Conservation (phyloP, 768 basidiomycete species). For the Podaxis sp. region DNA sequence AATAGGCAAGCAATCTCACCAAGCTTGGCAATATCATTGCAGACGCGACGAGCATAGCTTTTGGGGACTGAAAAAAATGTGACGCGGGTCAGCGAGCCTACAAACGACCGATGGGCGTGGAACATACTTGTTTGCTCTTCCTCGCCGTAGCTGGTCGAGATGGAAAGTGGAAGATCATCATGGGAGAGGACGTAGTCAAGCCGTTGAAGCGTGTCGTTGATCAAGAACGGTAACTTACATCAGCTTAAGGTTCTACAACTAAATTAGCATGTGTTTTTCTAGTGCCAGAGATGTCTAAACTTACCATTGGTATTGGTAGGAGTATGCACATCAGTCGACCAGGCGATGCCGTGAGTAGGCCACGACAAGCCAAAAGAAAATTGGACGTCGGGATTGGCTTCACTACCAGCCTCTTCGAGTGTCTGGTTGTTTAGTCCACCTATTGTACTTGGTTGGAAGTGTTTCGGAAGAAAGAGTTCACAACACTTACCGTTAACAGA, state of each 20-base stretch:
- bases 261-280: neutral
- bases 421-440: conserved; percentile 62
- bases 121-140: conserved; percentile 61
- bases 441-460: conserved; percentile 16
- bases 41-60: conserved; percentile 53
- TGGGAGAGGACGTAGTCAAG: conserved; percentile 51
- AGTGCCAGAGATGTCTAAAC: neutral
- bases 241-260: conserved; percentile 16
- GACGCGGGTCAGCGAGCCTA: neutral
- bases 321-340: conserved; percentile 46
- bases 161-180: conserved; percentile 47
- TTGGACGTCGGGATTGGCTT: conserved; percentile 67
- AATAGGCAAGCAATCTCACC: conserved; percentile 28
- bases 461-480: neutral
- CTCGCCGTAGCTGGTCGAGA: conserved; percentile 73
- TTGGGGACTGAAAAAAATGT: conserved; percentile 41
- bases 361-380: conserved; percentile 61
- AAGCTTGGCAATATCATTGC: conserved; percentile 58
- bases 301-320: conserved; percentile 35
- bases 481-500: conserved; percentile 48
- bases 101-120: neutral
- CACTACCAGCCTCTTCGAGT: conserved; percentile 45
- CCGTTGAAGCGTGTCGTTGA: conserved; percentile 37
- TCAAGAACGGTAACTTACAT: conserved; percentile 11
- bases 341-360: conserved; percentile 57